Conservation (phyloP, 768 basidiomycete species). For the Suillus luteus region DNA sequence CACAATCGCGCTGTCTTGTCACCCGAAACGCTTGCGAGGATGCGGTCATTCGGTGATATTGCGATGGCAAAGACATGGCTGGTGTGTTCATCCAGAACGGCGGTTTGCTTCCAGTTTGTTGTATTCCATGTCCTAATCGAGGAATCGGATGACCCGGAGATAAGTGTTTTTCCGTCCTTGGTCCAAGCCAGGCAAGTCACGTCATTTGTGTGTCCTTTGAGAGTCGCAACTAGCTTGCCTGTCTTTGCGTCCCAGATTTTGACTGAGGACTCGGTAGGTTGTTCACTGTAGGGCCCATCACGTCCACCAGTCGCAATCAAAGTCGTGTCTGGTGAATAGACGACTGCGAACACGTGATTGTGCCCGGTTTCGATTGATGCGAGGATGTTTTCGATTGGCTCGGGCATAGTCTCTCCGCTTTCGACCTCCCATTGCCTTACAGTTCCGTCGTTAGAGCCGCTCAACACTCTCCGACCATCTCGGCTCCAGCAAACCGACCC, state of each 20-base stretch:
- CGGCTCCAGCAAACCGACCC: neutral
- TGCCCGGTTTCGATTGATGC: neutral
- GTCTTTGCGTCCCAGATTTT: slow-evolving; percentile 7
- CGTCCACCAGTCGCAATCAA: slow-evolving; percentile 5
- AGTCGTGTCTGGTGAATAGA: slow-evolving; percentile 11
- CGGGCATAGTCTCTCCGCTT: neutral
- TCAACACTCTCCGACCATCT: neutral
- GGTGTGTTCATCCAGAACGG: neutral
- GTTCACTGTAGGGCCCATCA: neutral
- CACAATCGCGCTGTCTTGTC: neutral
- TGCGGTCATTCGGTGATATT: neutral
- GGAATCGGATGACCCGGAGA: neutral
- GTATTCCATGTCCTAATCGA: neutral
- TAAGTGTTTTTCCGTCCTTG: neutral
- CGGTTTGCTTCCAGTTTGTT: neutral
- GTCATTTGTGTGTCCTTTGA: neutral
- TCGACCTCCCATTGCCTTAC: neutral
- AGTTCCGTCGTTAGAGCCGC: neutral
- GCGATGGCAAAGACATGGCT: fast-evolving
- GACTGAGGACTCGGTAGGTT: neutral
- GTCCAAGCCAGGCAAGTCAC: neutral
- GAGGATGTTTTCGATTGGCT: too few relatives aligned
- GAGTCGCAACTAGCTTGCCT: slow-evolving; percentile 6
- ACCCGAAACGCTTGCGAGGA: neutral
- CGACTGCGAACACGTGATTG: fast-evolving